These are phyloP conservation scores for Grigorovia jiainica DNA, from an alignment of 805 yeast genomes.

Conservation along the genomic window DNA sequence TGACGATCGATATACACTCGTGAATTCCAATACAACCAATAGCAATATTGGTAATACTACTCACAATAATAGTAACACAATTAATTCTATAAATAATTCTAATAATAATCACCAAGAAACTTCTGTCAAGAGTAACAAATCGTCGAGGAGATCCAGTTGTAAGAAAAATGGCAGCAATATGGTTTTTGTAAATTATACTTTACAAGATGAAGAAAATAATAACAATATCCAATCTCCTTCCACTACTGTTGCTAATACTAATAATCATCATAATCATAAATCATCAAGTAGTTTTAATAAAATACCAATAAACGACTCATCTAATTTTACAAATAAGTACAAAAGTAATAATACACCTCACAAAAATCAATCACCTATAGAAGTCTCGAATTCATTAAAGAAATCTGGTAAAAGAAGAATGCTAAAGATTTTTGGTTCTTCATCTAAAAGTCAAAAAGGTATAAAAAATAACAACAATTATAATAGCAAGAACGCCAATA, in stretches of 20 bases:
- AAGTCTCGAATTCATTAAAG: slow-evolving; percentile 10
- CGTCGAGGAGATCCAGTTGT: slow-evolving; percentile 1
- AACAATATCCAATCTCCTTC: neutral
- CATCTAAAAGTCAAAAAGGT: slow-evolving; percentile 8
- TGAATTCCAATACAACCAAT: no score
- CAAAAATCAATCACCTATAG: no score
- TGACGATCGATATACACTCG: slow-evolving; percentile 15
- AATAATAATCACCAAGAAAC: slow-evolving; percentile 8
- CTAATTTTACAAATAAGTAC: neutral
- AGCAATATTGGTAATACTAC: no score
- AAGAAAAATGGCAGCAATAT: slow-evolving; percentile 16
- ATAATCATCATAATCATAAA: neutral
- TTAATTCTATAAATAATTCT: slow-evolving; percentile 5
- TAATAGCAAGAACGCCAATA: no score
- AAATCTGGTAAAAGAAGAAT: slow-evolving; percentile 23
- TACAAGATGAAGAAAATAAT: slow-evolving; percentile 15
- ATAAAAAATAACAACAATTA: no score
- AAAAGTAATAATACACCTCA: neutral
- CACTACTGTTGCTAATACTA: neutral
- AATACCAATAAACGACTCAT: neutral
- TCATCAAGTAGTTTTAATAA: neutral
- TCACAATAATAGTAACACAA: no score
- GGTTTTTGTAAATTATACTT: slow-evolving; percentile 29
- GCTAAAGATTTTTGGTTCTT: slow-evolving; percentile 24
- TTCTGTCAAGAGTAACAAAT: neutral